Evolutionary conservation across 2,329 filamentous ascomycete species (phyloP).

Genomic region (Arthroderma sp.): DNA sequence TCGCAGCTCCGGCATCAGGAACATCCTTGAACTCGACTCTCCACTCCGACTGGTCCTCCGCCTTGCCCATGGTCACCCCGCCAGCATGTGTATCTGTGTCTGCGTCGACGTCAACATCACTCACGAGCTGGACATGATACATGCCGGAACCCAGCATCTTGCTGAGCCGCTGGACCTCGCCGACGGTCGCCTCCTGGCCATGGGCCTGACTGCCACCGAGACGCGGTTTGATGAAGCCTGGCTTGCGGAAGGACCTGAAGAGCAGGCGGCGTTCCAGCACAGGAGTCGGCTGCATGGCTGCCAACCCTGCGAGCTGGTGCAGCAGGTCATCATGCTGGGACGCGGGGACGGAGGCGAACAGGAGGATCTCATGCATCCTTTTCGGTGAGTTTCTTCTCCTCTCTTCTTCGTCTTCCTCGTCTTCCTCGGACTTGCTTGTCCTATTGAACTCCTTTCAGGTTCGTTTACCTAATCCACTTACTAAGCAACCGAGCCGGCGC

Average conservation of each 20-base stretch:
- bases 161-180: constrained; percentile 35
- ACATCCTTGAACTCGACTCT: constrained; percentile 39
- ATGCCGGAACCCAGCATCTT: constrained; percentile 40
- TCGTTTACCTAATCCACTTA: background rate
- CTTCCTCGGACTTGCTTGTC: background rate
- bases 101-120: constrained; percentile 31
- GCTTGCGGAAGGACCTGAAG: constrained; percentile 45
- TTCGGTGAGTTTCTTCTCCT: background rate
- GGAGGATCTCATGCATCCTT: constrained; percentile 55
- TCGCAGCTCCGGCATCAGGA: constrained; percentile 41
- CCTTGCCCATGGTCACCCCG: constrained; percentile 16
- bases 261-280: constrained; percentile 45
- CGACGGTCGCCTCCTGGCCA: constrained; percentile 34
- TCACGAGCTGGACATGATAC: constrained; percentile 44
- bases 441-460: background rate
- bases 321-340: constrained; percentile 49
- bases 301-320: constrained; percentile 49
- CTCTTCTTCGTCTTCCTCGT: background rate
- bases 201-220: constrained; percentile 36
- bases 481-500: background rate
- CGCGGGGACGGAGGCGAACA: constrained; percentile 47
- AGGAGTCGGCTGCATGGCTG: constrained; percentile 48
- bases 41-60: constrained; percentile 27
- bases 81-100: constrained; percentile 31
- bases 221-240: constrained; percentile 28